phyloP scores from a whole-genome alignment of 163 green algal species.

The Prototheca stagnorum region DNA sequence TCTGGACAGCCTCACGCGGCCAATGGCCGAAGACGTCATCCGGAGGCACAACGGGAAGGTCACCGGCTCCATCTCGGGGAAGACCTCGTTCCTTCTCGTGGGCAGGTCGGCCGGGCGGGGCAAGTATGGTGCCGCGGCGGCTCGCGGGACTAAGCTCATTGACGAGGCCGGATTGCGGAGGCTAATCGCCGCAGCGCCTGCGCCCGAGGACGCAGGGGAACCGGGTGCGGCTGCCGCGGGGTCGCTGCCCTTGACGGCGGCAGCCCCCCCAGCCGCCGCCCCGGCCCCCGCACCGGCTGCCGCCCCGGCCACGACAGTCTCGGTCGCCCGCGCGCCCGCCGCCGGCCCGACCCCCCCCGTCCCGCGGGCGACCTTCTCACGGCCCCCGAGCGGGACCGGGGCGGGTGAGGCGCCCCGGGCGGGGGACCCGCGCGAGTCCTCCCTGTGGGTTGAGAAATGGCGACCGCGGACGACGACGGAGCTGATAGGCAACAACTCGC shows the following conservation, averaged over 20 bases:
- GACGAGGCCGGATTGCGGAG: slow-evolving; percentile 73
- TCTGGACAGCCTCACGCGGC: slow-evolving; percentile 56
- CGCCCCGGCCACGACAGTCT: neutral
- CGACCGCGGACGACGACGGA: slow-evolving; percentile 51
- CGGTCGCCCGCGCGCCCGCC: no score
- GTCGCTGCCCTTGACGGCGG: no score
- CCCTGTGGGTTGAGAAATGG: slow-evolving; percentile 91
- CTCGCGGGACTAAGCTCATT: slow-evolving; percentile 44
- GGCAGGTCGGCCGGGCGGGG: slow-evolving; percentile 37
- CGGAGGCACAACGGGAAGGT: slow-evolving; percentile 69
- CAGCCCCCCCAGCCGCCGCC: neutral
- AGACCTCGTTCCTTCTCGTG: slow-evolving; percentile 72
- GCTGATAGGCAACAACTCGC: slow-evolving; percentile 74
- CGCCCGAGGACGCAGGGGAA: slow-evolving; percentile 1
- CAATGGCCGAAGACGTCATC: slow-evolving; percentile 68
- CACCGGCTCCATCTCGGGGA: slow-evolving; percentile 54
- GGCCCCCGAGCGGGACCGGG: no score
- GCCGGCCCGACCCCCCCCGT: no score
- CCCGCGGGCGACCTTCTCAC: neutral
- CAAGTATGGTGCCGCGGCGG: slow-evolving; percentile 32
- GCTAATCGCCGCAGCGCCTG: slow-evolving; percentile 36
- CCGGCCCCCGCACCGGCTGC: neutral
- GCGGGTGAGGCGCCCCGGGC: no score
- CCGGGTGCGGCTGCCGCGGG: no score
- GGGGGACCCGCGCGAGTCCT: neutral